Conservation (phyloP, 2,329 filamentous ascomycete species). For the Paraphaeosphaeria minitans region DNA sequence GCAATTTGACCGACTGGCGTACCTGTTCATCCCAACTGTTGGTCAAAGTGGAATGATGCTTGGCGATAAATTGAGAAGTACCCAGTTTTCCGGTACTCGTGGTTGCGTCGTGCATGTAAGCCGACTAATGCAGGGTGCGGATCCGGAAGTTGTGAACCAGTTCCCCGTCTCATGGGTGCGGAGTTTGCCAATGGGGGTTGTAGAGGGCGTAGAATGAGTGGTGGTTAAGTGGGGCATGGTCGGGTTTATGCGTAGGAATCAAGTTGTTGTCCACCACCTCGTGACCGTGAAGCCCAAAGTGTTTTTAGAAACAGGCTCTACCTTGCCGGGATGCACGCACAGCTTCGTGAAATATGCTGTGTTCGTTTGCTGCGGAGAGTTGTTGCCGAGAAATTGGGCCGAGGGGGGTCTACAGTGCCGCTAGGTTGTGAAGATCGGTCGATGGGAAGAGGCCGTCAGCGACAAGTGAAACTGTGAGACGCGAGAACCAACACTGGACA, state of each 20-base stretch:
- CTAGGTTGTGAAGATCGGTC: slow-evolving; percentile 6
- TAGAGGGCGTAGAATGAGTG: not conserved
- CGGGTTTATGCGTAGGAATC: not conserved
- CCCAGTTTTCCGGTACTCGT: not conserved
- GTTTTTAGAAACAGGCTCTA: not conserved
- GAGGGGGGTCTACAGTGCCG: not conserved
- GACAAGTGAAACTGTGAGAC: slow-evolving; percentile 12
- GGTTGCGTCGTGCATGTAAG: slow-evolving; percentile 2
- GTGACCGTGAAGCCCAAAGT: not conserved
- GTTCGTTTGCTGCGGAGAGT: not conserved
- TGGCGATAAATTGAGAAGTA: not conserved
- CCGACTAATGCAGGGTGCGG: slow-evolving; percentile 4
- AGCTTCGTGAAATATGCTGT: not conserved
- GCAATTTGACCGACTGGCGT: not conserved
- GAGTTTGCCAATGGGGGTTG: not conserved
- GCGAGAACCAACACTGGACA: not conserved
- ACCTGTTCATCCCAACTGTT: not conserved
- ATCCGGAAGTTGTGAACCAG: slow-evolving; percentile 1
- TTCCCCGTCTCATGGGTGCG: slow-evolving; percentile 6
- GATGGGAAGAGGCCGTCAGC: not conserved
- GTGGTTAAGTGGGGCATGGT: not conserved
- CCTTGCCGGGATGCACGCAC: not conserved
- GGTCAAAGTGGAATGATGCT: not conserved
- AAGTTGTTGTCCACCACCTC: not conserved
- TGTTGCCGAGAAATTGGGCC: not conserved